Conservation (phyloP, 371 early-diverging fungal species). For the Mortierella sp. region DNA sequence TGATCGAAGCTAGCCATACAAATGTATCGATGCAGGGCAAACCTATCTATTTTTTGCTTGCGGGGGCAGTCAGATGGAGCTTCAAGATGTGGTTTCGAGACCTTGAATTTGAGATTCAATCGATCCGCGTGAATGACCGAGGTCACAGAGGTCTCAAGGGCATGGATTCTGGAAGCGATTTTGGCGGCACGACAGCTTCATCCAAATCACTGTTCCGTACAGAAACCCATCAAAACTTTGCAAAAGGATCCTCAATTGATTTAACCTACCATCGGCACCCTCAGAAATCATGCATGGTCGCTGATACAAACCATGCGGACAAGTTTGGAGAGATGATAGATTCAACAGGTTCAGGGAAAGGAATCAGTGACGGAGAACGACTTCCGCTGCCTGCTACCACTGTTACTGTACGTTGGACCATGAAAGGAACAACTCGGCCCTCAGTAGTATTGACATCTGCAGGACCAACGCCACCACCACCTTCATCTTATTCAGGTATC, state of each 20-base stretch:
- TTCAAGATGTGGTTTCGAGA: conserved; percentile 57
- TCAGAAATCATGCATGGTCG: not conserved
- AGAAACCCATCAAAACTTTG: not conserved
- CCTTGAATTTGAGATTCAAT: conserved; percentile 52
- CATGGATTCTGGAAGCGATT: conserved; percentile 35
- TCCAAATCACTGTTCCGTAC: not conserved
- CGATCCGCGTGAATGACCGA: conserved; percentile 50
- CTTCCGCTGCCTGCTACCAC: conserved; percentile 24
- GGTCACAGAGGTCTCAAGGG: conserved; percentile 39
- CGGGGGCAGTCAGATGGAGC: conserved; percentile 54
- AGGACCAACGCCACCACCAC: conserved; percentile 52
- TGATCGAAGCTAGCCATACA: conserved; percentile 52
- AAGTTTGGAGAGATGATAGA: conserved; percentile 6
- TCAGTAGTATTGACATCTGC: conserved; percentile 45
- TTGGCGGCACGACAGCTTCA: not conserved
- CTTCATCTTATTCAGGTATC: conserved; percentile 58
- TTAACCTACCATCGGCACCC: not conserved
- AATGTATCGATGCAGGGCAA: conserved; percentile 49
- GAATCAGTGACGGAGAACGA: not conserved
- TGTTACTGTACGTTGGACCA: conserved; percentile 65
- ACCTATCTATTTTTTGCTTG: conserved; percentile 47
- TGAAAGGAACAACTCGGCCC: conserved; percentile 63
- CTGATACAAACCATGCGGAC: not conserved
- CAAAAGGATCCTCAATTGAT: not conserved
- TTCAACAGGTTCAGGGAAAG: conserved; percentile 4